These are phyloP conservation scores for Grigorovia yakushimaensis DNA, from an alignment of 805 yeast species.

Conservation along the genomic window DNA sequence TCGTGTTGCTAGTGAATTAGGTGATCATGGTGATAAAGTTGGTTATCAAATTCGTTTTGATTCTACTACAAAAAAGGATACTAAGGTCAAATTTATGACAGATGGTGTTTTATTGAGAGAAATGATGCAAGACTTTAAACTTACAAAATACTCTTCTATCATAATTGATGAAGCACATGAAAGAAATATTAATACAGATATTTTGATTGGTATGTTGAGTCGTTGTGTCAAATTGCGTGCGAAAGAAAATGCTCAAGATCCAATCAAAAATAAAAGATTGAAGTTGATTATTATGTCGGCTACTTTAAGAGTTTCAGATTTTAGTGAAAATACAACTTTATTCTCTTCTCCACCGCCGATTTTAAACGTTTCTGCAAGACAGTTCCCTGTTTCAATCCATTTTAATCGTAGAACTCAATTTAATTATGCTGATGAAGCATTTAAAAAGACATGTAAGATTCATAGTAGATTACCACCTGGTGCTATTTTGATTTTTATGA, in stretches of 20 bases:
- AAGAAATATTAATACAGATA: constrained; percentile 91
- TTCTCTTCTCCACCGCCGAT: constrained; percentile 77
- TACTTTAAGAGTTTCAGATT: constrained; percentile 86
- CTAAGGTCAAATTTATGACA: constrained; percentile 81
- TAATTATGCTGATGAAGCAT: constrained; percentile 81
- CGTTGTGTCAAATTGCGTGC: constrained; percentile 70
- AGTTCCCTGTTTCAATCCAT: constrained; percentile 86
- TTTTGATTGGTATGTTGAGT: constrained; percentile 87
- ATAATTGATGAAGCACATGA: constrained; percentile 98
- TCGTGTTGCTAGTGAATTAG: constrained; percentile 69
- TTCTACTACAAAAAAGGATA: constrained; percentile 49
- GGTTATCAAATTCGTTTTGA: constrained; percentile 82
- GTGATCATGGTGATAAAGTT: constrained; percentile 58
- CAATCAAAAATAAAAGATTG: constrained; percentile 45
- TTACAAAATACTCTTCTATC: constrained; percentile 74
- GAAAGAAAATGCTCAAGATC: constrained; percentile 39
- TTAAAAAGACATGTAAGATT: constrained; percentile 73
- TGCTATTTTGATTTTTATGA: constrained; percentile 80
- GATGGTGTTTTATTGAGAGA: constrained; percentile 91
- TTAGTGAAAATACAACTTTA: constrained; percentile 66
- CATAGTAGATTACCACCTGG: constrained; percentile 86
- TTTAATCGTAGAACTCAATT: constrained; percentile 71
- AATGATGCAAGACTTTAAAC: constrained; percentile 77
- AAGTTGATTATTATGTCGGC: constrained; percentile 95
- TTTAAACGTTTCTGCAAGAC: constrained; percentile 83